Percentiles rank a stretch among this genome's conserved stretches.
These are phyloP conservation scores for Arachis hypogaea DNA, from an alignment of 306 rosid genomes.

Conservation along the genomic window DNA sequence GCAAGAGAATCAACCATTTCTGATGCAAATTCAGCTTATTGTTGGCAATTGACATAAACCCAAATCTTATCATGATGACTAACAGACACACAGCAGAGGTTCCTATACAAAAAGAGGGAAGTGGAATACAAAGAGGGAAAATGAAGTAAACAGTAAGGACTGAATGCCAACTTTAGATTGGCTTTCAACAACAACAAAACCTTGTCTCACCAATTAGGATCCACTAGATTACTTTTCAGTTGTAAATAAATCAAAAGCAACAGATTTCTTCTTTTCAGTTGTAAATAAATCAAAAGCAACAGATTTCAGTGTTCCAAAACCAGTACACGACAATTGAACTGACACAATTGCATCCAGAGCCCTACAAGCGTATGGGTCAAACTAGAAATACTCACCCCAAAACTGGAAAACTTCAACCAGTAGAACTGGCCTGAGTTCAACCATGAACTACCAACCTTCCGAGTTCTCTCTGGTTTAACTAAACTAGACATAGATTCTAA, in stretches of 20 bases:
- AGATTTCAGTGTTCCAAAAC: not conserved
- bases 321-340: conserved; percentile 1
- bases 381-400: conserved; percentile 15
- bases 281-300: conserved; percentile 1
- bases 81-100: not conserved
- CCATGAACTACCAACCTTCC: not conserved
- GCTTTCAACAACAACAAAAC: not conserved
- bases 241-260: not conserved
- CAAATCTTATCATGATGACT: not conserved
- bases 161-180: not conserved
- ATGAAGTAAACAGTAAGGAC: not conserved
- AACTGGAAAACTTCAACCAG: not conserved
- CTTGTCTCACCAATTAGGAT: no score
- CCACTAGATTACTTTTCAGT: no score
- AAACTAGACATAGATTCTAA: not conserved
- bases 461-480: not conserved
- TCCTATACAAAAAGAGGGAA: not conserved
- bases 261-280: not conserved
- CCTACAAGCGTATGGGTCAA: conserved; percentile 10
- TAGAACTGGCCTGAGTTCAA: conserved; percentile 4
- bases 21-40: not conserved
- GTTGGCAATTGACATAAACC: not conserved
- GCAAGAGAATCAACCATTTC: not conserved
- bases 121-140: not conserved
- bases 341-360: conserved; percentile 14